Conservation (phyloP, 2,329 filamentous ascomycete genomes). For the Zymoseptoria tritici region DNA sequence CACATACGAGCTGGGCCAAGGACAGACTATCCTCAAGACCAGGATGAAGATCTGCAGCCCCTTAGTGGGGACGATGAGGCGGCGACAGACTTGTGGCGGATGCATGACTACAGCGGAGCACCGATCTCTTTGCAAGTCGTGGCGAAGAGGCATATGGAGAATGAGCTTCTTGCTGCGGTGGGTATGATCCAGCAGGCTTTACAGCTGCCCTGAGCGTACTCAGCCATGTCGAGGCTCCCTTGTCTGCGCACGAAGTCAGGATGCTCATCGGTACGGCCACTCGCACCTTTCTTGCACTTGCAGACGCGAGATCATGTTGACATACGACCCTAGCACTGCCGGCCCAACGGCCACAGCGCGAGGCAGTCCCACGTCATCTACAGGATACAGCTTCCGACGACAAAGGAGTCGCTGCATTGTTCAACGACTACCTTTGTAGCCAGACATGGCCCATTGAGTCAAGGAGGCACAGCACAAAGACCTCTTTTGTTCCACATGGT, state of each 20-base stretch:
- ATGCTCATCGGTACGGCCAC: no score
- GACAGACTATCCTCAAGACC: constrained; percentile 1
- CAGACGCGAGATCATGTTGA: no score
- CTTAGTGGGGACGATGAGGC: constrained; percentile 10
- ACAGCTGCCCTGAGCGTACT: not conserved
- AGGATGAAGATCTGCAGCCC: constrained; percentile 2
- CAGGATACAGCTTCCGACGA: not conserved
- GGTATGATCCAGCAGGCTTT: constrained; percentile 10
- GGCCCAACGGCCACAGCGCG: no score
- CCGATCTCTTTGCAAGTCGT: constrained; percentile 15
- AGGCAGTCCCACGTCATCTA: no score
- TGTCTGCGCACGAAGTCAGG: no score
- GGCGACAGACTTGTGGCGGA: constrained; percentile 12
- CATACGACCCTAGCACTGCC: no score
- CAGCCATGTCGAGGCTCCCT: not conserved
- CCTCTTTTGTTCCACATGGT: not conserved
- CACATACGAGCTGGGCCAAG: constrained; percentile 3
- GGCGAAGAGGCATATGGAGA: constrained; percentile 11
- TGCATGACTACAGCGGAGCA: constrained; percentile 9
- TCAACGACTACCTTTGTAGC: not conserved
- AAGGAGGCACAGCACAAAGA: not conserved
- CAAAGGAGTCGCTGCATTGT: not conserved
- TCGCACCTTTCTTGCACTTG: no score
- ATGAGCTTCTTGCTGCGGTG: constrained; percentile 12
- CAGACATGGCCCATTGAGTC: not conserved